Evolutionary conservation across 2,329 filamentous ascomycete species (phyloP).

Genomic region (Penicillium sp.): DNA sequence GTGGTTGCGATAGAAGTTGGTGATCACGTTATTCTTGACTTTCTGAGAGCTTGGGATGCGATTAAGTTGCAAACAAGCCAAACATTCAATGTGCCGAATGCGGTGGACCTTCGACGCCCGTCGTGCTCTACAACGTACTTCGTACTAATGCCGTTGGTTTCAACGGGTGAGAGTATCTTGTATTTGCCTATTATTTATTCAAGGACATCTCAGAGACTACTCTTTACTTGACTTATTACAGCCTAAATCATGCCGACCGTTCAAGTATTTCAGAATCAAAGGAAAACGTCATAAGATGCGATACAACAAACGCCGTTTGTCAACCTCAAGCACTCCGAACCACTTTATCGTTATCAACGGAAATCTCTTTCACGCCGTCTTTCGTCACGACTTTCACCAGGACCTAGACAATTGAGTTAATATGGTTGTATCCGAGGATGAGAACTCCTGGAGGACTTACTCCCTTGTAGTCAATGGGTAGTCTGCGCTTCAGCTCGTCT

Average conservation of each 20-base stretch:
- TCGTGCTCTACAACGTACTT: neutral
- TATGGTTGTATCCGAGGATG: neutral
- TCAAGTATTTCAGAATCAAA: slow-evolving; percentile 32
- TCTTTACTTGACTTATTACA: slow-evolving; percentile 6
- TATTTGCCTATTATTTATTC: neutral
- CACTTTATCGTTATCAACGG: slow-evolving; percentile 76
- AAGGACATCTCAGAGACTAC: neutral
- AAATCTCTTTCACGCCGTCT: slow-evolving; percentile 81
- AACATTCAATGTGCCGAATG: slow-evolving; percentile 7
- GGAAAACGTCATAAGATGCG: slow-evolving; percentile 31
- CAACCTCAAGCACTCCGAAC: slow-evolving; percentile 46
- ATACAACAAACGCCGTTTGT: slow-evolving; percentile 31
- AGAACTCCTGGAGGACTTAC: slow-evolving; percentile 52
- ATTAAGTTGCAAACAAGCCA: slow-evolving; percentile 25
- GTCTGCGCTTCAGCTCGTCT: slow-evolving; percentile 91
- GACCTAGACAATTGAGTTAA: slow-evolving; percentile 33
- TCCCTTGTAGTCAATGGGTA: slow-evolving; percentile 99
- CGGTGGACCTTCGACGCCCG: neutral
- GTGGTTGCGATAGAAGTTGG: slow-evolving; percentile 11
- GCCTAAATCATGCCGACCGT: slow-evolving; percentile 18
- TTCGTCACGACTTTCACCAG: slow-evolving; percentile 90
- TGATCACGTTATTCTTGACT: slow-evolving; percentile 20
- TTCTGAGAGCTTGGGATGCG: slow-evolving; percentile 19
- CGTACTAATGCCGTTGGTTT: neutral
- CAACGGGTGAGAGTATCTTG: neutral